Conservation (phyloP, 495 filamentous ascomycete species). For the Trichodelitschia bisporula region DNA sequence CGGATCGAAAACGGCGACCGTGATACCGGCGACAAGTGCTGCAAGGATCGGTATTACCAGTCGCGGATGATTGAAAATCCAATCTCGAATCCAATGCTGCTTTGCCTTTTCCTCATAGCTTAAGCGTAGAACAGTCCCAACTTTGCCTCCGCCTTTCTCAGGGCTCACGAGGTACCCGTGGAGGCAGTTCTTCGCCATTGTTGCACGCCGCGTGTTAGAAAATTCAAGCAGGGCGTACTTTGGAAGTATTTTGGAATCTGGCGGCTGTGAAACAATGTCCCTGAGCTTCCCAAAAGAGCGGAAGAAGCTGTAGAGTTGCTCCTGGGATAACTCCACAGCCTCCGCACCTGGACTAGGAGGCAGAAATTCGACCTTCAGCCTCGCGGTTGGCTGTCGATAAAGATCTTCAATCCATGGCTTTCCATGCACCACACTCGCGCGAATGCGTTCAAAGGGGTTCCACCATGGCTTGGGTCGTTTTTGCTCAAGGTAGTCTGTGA, state of each 20-base stretch:
- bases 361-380: slow-evolving; percentile 64
- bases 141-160: slow-evolving; percentile 38
- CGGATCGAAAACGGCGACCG: slow-evolving; percentile 82
- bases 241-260: slow-evolving; percentile 62
- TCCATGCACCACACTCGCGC: slow-evolving; percentile 45
- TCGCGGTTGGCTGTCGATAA: slow-evolving; percentile 49
- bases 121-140: slow-evolving; percentile 49
- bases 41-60: slow-evolving; percentile 67
- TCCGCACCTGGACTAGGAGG: slow-evolving; percentile 35
- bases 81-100: slow-evolving; percentile 57
- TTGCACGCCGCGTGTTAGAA: slow-evolving; percentile 36
- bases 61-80: slow-evolving; percentile 70
- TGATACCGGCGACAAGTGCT: slow-evolving; percentile 57
- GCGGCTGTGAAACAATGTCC: slow-evolving; percentile 54
- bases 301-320: slow-evolving; percentile 69
- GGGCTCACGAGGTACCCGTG: slow-evolving; percentile 51
- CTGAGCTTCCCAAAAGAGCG: slow-evolving; percentile 68
- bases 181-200: slow-evolving; percentile 80
- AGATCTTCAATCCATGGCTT: slow-evolving; percentile 92
- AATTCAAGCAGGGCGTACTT: slow-evolving; percentile 64
- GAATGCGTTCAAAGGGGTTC: slow-evolving; percentile 52
- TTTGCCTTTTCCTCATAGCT: slow-evolving; percentile 61
- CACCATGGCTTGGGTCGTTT: slow-evolving; percentile 71
- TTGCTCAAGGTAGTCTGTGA: slow-evolving; percentile 32
- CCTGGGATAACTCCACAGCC: slow-evolving; percentile 58